Evolutionary conservation across 1,284 basidiomycete genomes (phyloP).

Genomic region (Paramarasmius palmivorus): DNA sequence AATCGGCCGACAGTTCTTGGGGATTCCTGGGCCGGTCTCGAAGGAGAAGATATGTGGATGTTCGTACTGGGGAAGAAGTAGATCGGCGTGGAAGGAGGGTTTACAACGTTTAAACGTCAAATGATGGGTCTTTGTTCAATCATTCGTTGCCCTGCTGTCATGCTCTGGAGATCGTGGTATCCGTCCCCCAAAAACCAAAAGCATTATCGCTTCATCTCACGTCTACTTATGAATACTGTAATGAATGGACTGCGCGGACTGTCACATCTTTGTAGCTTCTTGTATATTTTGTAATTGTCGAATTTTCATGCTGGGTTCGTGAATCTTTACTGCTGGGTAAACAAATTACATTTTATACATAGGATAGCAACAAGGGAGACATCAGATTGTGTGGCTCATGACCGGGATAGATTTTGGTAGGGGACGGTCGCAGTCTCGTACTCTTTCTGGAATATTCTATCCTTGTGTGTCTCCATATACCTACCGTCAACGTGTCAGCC

Average conservation of each 20-base stretch:
- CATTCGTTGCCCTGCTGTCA: no score
- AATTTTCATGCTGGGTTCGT: no score
- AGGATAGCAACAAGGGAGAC: background rate
- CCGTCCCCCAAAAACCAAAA: no score
- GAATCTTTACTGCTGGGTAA: no score
- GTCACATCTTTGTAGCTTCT: background rate
- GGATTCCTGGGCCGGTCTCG: slow-evolving; percentile 48
- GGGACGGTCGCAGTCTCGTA: slow-evolving; percentile 73
- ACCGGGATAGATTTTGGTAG: slow-evolving; percentile 76
- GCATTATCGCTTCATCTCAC: no score
- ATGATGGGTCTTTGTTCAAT: background rate
- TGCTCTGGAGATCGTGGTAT: no score
- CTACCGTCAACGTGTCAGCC: slow-evolving; percentile 34
- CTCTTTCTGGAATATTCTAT: slow-evolving; percentile 67
- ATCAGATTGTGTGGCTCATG: slow-evolving; percentile 34
- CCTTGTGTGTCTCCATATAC: slow-evolving; percentile 67
- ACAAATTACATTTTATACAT: background rate
- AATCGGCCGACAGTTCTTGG: slow-evolving; percentile 40
- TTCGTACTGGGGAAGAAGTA: slow-evolving; percentile 49
- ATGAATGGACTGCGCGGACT: background rate
- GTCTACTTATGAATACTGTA: no score
- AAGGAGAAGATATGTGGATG: slow-evolving; percentile 47
- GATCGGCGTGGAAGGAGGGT: slow-evolving; percentile 53
- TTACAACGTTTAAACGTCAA: slow-evolving; percentile 41
- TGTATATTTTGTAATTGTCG: background rate